Base-by-base conservation (phyloP, 2,329 filamentous ascomycete genomes). In the Scorias spongiosa region DNA sequence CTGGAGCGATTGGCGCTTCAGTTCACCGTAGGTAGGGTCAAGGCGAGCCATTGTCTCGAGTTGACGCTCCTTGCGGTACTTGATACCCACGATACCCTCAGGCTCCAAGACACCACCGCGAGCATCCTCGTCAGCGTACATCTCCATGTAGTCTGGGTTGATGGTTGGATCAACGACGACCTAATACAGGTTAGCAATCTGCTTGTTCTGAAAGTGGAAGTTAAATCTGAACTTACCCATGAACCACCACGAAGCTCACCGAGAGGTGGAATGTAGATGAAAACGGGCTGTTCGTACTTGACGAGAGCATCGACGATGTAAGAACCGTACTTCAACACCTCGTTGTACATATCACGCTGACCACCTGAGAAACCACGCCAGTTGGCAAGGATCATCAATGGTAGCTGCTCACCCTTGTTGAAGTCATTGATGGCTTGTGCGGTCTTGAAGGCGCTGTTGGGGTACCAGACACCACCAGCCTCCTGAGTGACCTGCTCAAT, bases 351-450 rank as follows among this genome's bases (percentile, higher is more conserved):
- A 68, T 98, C 91, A 55, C 89, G 86, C 70, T 98, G 91, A 52
- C 91, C 91, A 72, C 91, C 91, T 54, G 91, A 98, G 85, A 98
- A 98, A 72, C 91, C 91, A 79, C 91, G 82, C 91, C 91, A 98
- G 76, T 98, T 98, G 68, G 91, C 91, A 51, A 98, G 79, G 62
- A 98, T 98, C 87, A 98, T 96, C 53, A 98, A 72, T 45, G 91
- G 91, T 60, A 98, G 75, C 71, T 98, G 91, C 70, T 98, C 91
- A 63, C 91, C 91, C 53, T 93, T 79, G 78, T 98, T 98, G 78
- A 98, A 98, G 72, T 98, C 91, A 58, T 83, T 87, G 70, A 98
- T 93, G 45, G 91, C 91, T 67, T 98, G 91, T 2, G 91, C 91
- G 49, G 91, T 98, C 83, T 98, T 98, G 80, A 89, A 98, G 18